phyloP scores from a whole-genome alignment of 306 rosid species.

The Acacia melanoxylon region DNA sequence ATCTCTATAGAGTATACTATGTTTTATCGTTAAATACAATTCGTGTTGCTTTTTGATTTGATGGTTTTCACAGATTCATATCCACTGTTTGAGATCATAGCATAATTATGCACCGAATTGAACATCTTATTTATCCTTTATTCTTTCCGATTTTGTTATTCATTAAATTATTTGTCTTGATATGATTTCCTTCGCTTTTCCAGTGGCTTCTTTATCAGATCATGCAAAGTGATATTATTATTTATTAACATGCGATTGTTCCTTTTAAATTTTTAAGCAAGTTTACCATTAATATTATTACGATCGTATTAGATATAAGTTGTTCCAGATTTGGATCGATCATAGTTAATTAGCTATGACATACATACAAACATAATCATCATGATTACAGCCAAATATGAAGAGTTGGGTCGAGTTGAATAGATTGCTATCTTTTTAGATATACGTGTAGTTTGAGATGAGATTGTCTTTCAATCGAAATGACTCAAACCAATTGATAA shows the following conservation, averaged over 20 bases:
- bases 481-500: no score
- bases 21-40: background rate
- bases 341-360: background rate
- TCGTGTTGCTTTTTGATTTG: background rate
- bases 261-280: background rate
- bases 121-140: background rate
- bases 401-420: background rate
- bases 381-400: background rate
- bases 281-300: background rate
- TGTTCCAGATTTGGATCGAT: background rate
- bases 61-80: background rate
- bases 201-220: background rate
- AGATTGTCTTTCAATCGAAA: no score
- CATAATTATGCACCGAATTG: no score
- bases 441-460: no score
- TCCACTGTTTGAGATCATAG: background rate
- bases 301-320: background rate
- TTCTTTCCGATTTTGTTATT: background rate
- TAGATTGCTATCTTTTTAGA: no score
- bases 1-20: background rate
- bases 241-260: background rate
- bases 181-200: background rate
- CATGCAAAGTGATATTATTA: background rate
- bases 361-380: background rate
- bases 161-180: no score